Evolutionary conservation across 2,329 filamentous ascomycete genomes (phyloP), one percentile per base, ranked within the genome.

Genomic region (Esteya vermicola): DNA sequence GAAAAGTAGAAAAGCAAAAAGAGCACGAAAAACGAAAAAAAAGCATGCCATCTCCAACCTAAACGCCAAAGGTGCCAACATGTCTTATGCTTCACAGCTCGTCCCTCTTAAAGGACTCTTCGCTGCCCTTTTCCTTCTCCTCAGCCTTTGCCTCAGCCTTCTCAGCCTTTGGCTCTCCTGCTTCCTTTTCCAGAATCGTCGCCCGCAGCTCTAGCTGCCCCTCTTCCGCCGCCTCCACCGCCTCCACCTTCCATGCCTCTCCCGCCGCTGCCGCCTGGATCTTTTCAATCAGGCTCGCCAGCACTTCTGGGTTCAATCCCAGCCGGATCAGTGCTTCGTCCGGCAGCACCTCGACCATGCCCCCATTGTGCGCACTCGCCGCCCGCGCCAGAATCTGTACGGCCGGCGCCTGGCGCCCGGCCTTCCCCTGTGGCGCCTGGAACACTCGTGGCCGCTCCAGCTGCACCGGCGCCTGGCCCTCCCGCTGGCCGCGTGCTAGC

Each of bases 201-300:
- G 80, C 83, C 33, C 80, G 64, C 31, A 89, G 72, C 53, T 85
- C 79, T 45, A 73, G 62, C 19, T 71, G 67, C 5, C 56, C 53
- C 5, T 67, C 61, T 19, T 72, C 68, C 2, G 78, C 72, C 10
- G 75, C 67, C 51, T 91, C 81, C 1, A 91, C 73, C 13, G 91
- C 67, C 57, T 91, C 83, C 43, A 94, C 63, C 51, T 78, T 81
- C 85, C 86, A 94, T 14, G 76, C 75, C 47, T 77, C 72, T n/a
- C n/a, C n/a, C n/a, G 8, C 79, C 75, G 3, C 76, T 72, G 0
- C 84, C 83, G 31, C 70, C 53, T 82, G 68, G 43, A 93, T 59
- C 52, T 83, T 66, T 46, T 76, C 68, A 50, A 72, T 72, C 54
- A 93, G 64, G 34, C 76, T 67, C 49, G 88, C 77, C 4, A 93